Conservation (phyloP, 139 green algal species). For the Zygnema cylindricum region DNA sequence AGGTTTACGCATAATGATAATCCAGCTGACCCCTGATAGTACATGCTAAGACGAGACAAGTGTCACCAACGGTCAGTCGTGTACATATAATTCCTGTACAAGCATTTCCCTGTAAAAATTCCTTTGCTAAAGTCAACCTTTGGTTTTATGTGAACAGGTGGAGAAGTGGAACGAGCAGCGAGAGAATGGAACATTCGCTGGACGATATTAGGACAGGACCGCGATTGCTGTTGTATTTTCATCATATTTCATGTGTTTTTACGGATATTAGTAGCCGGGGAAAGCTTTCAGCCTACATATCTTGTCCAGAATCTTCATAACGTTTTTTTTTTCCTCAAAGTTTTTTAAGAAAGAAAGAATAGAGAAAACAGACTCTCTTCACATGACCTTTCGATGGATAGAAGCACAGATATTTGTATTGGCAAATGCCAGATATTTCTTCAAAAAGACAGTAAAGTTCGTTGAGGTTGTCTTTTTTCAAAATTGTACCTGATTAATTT, state of each 20-base stretch:
- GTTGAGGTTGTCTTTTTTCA: too few relatives aligned
- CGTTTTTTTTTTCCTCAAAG: background rate
- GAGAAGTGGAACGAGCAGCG: constrained; percentile 74
- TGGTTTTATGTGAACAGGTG: constrained; percentile 39
- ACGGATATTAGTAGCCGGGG: background rate
- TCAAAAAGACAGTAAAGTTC: too few relatives aligned
- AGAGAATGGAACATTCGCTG: constrained; percentile 69
- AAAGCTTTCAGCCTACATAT: too few relatives aligned
- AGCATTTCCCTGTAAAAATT: background rate
- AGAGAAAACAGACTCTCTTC: background rate
- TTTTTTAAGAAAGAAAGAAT: background rate
- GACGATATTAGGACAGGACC: constrained; percentile 65
- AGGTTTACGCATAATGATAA: background rate
- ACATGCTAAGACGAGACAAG: background rate
- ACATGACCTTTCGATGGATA: background rate
- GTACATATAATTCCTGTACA: background rate
- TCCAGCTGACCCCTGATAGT: background rate
- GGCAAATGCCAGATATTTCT: background rate
- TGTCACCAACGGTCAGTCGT: background rate
- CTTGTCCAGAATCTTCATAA: background rate
- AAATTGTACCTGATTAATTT: too few relatives aligned
- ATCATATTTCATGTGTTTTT: background rate
- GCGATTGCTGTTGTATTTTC: background rate
- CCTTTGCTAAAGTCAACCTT: constrained; percentile 18
- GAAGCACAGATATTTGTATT: background rate